These are phyloP conservation scores for Vaccinium darrowii DNA, from an alignment of 148 eudicot genomes.

Conservation along the genomic window DNA sequence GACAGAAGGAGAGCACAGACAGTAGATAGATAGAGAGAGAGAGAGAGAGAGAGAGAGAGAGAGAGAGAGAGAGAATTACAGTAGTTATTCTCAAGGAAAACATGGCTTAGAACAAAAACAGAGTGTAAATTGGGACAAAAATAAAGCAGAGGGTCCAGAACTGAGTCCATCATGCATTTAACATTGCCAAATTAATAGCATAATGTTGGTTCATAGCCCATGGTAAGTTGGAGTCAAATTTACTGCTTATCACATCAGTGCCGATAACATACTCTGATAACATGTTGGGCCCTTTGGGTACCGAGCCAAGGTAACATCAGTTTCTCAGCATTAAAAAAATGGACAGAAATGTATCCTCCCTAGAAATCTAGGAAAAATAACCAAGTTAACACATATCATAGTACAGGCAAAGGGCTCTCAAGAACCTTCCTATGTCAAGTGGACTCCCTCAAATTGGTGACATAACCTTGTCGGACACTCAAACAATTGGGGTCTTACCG, in stretches of 20 bases:
- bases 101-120: not conserved
- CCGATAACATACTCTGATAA: not conserved
- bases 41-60: not conserved
- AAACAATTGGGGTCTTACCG: no score
- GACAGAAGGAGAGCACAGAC: not conserved
- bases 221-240: not conserved
- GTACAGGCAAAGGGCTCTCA: not conserved
- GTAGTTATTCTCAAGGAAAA: not conserved
- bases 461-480: no score
- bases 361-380: conserved; percentile 7
- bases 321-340: not conserved
- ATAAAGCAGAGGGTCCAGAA: not conserved
- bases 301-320: not conserved
- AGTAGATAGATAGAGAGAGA: not conserved
- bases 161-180: not conserved
- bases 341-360: not conserved
- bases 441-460: no score
- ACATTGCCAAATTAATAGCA: not conserved
- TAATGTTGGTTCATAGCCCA: not conserved
- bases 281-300: conserved; percentile 6
- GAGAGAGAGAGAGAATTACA: not conserved
- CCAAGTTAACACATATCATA: not conserved
- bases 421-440: not conserved
- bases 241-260: not conserved
- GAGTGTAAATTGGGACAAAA: not conserved